Conservation (phyloP, 768 basidiomycete species). For the Hygrophorus pudorinus region DNA sequence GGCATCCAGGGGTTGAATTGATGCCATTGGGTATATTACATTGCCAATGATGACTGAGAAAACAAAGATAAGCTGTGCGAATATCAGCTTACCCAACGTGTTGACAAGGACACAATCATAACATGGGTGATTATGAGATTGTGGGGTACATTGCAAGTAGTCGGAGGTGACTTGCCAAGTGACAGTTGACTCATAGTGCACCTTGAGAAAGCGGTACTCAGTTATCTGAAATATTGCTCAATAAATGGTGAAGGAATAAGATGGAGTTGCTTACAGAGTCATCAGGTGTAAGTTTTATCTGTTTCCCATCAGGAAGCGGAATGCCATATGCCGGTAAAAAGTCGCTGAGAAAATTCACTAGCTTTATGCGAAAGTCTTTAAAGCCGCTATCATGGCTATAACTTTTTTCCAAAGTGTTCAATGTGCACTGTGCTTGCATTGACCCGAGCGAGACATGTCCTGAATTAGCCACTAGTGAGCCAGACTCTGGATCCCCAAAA, state of each 20-base stretch:
- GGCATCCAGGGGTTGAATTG: conserved; percentile 19
- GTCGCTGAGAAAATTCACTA: too few species aligned
- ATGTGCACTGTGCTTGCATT: too few species aligned
- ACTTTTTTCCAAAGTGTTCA: conserved; percentile 4
- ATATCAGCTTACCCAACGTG: conserved; percentile 8
- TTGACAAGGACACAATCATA: conserved; percentile 21
- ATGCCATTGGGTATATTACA: conserved; percentile 9
- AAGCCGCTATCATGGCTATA: conserved; percentile 3
- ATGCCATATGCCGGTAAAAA: too few species aligned
- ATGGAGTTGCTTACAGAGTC: conserved; percentile 1
- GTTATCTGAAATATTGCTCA: too few species aligned
- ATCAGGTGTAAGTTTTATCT: neutral
- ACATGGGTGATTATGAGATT: conserved; percentile 15
- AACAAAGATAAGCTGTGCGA: too few species aligned
- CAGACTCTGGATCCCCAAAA: conserved; percentile 4
- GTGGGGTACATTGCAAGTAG: conserved; percentile 20
- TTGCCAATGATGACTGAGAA: conserved; percentile 11
- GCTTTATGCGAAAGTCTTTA: conserved; percentile 5
- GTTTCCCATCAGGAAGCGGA: conserved; percentile 5
- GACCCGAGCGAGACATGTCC: neutral
- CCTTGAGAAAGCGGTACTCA: conserved; percentile 15
- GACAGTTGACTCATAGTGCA: conserved; percentile 18
- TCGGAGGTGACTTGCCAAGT: conserved; percentile 20
- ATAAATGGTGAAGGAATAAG: too few species aligned
- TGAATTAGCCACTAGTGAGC: too few species aligned